Evolutionary conservation across 225 moss, liverwort and hornwort genomes (phyloP).

Genomic region (Pseudoscleropodium purum): DNA sequence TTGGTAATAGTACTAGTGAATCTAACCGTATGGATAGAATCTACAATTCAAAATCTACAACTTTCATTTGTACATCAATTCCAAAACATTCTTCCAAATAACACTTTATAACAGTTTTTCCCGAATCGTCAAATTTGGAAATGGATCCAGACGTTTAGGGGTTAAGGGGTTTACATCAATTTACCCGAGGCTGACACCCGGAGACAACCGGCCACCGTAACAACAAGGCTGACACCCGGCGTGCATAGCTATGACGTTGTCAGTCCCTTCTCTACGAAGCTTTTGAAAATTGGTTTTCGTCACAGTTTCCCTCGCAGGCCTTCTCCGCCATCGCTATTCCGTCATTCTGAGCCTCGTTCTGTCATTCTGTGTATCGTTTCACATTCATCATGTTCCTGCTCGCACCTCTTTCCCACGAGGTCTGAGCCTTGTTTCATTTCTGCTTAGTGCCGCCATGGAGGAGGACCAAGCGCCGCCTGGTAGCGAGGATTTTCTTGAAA

Average conservation of each 20-base stretch:
- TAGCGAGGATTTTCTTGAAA: not conserved
- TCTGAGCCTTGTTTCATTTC: not conserved
- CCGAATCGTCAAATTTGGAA: no score
- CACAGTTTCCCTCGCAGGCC: not conserved
- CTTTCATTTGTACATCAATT: no score
- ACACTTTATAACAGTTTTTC: no score
- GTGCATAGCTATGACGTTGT: not conserved
- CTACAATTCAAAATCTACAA: no score
- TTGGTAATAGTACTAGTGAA: no score
- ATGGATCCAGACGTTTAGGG: no score
- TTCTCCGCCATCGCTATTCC: not conserved
- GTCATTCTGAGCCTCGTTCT: not conserved
- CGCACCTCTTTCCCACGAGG: not conserved
- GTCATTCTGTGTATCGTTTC: not conserved
- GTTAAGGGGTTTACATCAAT: not conserved
- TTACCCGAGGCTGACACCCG: not conserved
- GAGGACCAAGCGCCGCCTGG: not conserved
- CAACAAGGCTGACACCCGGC: not conserved
- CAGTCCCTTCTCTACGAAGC: not conserved
- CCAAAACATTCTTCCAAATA: no score
- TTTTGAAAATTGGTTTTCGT: not conserved
- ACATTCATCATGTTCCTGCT: not conserved
- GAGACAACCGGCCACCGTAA: not conserved
- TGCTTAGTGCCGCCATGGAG: conserved; percentile 4
- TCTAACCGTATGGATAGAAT: no score